Conservation (phyloP, 1,284 basidiomycete species). For the Singerocomus rubriflavus region DNA sequence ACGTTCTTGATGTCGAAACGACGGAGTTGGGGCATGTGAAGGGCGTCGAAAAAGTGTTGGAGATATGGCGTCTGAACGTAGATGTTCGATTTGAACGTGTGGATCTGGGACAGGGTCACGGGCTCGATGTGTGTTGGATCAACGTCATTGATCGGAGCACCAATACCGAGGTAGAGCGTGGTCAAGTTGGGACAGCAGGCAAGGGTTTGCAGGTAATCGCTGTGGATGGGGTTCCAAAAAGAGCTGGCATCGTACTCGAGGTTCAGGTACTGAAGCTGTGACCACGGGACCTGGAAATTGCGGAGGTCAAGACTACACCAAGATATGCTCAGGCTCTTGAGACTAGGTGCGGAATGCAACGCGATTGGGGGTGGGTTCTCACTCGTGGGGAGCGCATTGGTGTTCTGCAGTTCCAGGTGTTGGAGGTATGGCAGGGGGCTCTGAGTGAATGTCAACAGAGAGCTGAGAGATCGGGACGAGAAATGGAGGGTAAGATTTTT, state of each 20-base stretch:
- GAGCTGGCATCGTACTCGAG: slow-evolving; percentile 30
- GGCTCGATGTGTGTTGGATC: slow-evolving; percentile 12
- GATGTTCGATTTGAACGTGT: slow-evolving; percentile 27
- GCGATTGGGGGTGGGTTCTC: slow-evolving; percentile 27
- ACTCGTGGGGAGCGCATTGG: slow-evolving; percentile 25
- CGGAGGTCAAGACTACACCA: slow-evolving; percentile 31
- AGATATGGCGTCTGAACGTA: slow-evolving; percentile 31
- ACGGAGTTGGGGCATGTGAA: slow-evolving; percentile 25
- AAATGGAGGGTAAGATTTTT: slow-evolving; percentile 25
- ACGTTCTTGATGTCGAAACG: slow-evolving; percentile 29
- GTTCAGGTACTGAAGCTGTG: slow-evolving; percentile 27
- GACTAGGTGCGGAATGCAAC: slow-evolving; percentile 28
- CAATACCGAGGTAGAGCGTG: slow-evolving; percentile 29
- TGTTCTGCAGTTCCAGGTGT: slow-evolving; percentile 28
- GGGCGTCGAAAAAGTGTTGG: slow-evolving; percentile 22
- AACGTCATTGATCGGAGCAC: slow-evolving; percentile 13
- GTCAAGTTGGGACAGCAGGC: slow-evolving; percentile 27
- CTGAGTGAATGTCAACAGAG: slow-evolving; percentile 31
- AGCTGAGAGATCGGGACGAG: slow-evolving; percentile 26
- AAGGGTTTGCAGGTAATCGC: slow-evolving; percentile 29
- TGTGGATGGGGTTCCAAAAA: slow-evolving; percentile 31
- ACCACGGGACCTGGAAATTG: slow-evolving; percentile 31
- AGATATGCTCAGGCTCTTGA: slow-evolving; percentile 28
- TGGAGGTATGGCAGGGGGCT: slow-evolving; percentile 23
- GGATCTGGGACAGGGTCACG: slow-evolving; percentile 28